Conservation (phyloP, 1,284 basidiomycete genomes). For the Testicularia cyperi region DNA sequence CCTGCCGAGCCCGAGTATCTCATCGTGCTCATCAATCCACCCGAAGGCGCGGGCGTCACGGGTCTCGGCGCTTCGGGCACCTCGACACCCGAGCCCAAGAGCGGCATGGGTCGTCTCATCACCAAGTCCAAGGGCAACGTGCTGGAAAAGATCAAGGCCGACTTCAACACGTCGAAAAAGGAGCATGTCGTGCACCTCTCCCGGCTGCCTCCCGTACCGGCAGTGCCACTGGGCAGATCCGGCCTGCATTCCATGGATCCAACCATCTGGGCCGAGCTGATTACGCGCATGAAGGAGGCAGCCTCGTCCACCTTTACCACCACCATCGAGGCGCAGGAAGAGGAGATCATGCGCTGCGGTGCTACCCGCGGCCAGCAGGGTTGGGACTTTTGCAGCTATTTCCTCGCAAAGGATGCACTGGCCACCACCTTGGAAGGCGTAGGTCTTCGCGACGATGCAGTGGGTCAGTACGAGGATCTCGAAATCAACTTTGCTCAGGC, state of each 20-base stretch:
- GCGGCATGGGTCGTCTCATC: conserved; percentile 63
- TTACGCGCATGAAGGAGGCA: conserved; percentile 85
- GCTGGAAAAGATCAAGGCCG: conserved; percentile 84
- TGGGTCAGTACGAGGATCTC: conserved; percentile 86
- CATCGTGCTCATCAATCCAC: conserved; percentile 54
- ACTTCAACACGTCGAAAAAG: conserved; percentile 85
- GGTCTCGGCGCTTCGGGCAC: conserved; percentile 75
- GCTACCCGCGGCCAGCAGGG: conserved; percentile 19
- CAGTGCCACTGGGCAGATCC: conserved; percentile 70
- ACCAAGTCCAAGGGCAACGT: conserved; percentile 79
- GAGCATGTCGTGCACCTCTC: conserved; percentile 63
- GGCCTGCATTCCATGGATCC: conserved; percentile 70
- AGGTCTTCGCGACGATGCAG: conserved; percentile 82
- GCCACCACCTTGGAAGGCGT: conserved; percentile 89
- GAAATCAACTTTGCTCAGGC: conserved; percentile 71
- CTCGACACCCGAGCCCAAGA: conserved; percentile 60
- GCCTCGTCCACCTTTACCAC: conserved; percentile 78
- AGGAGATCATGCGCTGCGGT: conserved; percentile 28
- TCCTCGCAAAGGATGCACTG: conserved; percentile 79
- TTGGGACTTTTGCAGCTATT: conserved; percentile 67
- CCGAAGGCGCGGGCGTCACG: conserved; percentile 23
- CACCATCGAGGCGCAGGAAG: conserved; percentile 64
- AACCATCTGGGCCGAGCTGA: conserved; percentile 82
- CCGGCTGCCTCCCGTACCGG: conserved; percentile 35
- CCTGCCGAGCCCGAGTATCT: conserved; percentile 50